Evolutionary conservation across 1,284 basidiomycete genomes (phyloP).

Genomic region (Thecaphora thlaspeos): DNA sequence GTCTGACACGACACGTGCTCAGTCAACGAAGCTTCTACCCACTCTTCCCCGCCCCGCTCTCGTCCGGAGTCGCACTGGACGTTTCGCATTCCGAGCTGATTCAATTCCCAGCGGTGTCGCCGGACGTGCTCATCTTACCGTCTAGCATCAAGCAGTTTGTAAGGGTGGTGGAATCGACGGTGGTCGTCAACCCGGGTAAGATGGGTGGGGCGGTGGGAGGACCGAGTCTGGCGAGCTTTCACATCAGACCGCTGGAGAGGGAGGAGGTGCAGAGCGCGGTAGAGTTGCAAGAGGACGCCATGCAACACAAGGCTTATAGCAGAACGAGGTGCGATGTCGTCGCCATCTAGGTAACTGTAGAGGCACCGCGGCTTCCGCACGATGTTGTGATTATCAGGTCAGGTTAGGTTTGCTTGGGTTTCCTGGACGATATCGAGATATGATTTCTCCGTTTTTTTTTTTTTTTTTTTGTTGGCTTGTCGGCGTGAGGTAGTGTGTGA

Average conservation of each 20-base stretch:
- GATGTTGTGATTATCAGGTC: too few relatives aligned
- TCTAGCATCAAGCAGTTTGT: slow-evolving; percentile 60
- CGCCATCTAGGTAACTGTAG: too few relatives aligned
- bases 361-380: too few relatives aligned
- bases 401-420: too few relatives aligned
- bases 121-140: slow-evolving; percentile 80
- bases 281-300: slow-evolving; percentile 10
- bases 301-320: slow-evolving; percentile 18
- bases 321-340: slow-evolving; percentile 13
- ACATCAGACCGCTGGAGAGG: neutral
- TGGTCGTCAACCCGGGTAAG: slow-evolving; percentile 67
- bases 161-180: slow-evolving; percentile 68
- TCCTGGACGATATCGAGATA: too few relatives aligned
- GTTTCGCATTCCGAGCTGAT: slow-evolving; percentile 42
- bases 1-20: slow-evolving; percentile 68
- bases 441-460: too few relatives aligned
- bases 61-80: slow-evolving; percentile 59
- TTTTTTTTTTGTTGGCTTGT: too few relatives aligned
- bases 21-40: slow-evolving; percentile 94
- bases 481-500: too few relatives aligned
- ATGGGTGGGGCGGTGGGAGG: neutral
- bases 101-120: slow-evolving; percentile 59
- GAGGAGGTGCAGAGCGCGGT: too few relatives aligned
- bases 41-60: slow-evolving; percentile 79
- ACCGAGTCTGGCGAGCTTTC: neutral